These are phyloP conservation scores for Fusarium neocosmosporiellum DNA, from an alignment of 2,329 filamentous ascomycete genomes.

Conservation along the genomic window DNA sequence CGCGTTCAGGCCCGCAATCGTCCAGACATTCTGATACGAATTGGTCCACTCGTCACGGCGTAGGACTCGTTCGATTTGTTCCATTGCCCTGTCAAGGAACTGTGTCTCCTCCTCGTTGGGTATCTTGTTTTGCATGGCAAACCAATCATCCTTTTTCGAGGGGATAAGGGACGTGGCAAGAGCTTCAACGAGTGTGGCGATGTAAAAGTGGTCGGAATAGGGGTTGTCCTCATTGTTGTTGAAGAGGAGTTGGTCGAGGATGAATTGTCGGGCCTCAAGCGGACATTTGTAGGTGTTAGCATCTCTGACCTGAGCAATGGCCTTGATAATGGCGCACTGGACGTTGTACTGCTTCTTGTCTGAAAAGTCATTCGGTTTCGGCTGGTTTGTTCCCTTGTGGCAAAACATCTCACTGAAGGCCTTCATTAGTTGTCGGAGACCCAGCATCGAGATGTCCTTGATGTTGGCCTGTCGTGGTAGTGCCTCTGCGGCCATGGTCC, in stretches of 20 bases:
- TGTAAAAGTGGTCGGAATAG: conserved; percentile 90
- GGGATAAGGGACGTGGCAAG: conserved; percentile 70
- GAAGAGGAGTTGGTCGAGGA: conserved; percentile 89
- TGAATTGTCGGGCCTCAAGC: conserved; percentile 80
- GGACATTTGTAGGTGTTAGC: conserved; percentile 78
- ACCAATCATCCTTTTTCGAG: conserved; percentile 57
- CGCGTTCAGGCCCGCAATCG: conserved; percentile 70
- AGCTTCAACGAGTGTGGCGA: conserved; percentile 79
- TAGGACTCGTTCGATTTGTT: conserved; percentile 74
- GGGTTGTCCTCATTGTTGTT: conserved; percentile 95
- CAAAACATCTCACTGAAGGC: conserved; percentile 92
- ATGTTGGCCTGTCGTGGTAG: conserved; percentile 80
- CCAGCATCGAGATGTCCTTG: conserved; percentile 77
- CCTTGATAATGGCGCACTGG: conserved; percentile 83
- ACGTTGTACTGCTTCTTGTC: conserved; percentile 88
- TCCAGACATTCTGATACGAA: conserved; percentile 76
- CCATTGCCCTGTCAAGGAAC: conserved; percentile 65
- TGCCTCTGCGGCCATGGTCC: conserved; percentile 83
- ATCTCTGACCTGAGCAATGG: conserved; percentile 83
- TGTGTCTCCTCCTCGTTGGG: conserved; percentile 58
- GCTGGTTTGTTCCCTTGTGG: conserved; percentile 79
- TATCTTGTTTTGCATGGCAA: conserved; percentile 58
- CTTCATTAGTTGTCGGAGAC: conserved; percentile 84
- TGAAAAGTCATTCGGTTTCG: conserved; percentile 89
- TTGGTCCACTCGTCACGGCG: conserved; percentile 76